Percentiles rank a stretch among this genome's conserved stretches.
Evolutionary conservation across 73 alveolate genomes (phyloP).

Genomic region (Tetrahymena borealis): DNA sequence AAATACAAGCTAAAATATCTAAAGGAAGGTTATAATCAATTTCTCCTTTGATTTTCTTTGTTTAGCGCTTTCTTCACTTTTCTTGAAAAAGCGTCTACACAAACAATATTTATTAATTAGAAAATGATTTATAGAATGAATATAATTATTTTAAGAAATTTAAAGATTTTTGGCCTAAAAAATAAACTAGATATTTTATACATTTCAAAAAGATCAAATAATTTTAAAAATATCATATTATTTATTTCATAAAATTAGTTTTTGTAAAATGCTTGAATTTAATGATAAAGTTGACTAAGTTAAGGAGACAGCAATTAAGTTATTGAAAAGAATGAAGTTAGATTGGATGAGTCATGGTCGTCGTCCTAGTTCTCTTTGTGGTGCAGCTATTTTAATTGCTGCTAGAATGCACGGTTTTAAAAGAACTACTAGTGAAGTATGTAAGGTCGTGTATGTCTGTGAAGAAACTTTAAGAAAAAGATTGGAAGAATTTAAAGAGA

Average conservation of each 20-base stretch:
- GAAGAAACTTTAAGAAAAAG: constrained; percentile 93
- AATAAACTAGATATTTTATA: too few species aligned
- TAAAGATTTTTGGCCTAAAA: too few species aligned
- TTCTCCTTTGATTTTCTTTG: neutral
- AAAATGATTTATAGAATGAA: constrained; percentile 34
- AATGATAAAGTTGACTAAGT: constrained; percentile 71
- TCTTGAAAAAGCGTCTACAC: neutral
- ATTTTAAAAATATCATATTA: neutral
- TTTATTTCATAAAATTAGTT: constrained; percentile 12
- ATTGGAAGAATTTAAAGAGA: constrained; percentile 88
- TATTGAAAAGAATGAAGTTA: constrained; percentile 83
- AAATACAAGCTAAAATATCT: too few species aligned
- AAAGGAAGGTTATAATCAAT: too few species aligned
- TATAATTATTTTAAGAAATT: constrained; percentile 41
- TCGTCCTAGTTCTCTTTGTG: constrained; percentile 95
- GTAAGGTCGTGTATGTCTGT: constrained; percentile 89
- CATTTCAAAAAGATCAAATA: too few species aligned
- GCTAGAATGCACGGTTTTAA: constrained; percentile 86
- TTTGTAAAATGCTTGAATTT: constrained; percentile 68
- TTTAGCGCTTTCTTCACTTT: neutral
- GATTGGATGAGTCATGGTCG: constrained; percentile 97
- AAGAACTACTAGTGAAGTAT: constrained; percentile 65
- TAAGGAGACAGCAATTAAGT: constrained; percentile 78
- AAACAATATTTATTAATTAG: neutral
- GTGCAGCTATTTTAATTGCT: constrained; percentile 94